Evolutionary conservation across 2,329 filamentous ascomycete genomes (phyloP).

Genomic region (Paracorniculantispora psalliotae): DNA sequence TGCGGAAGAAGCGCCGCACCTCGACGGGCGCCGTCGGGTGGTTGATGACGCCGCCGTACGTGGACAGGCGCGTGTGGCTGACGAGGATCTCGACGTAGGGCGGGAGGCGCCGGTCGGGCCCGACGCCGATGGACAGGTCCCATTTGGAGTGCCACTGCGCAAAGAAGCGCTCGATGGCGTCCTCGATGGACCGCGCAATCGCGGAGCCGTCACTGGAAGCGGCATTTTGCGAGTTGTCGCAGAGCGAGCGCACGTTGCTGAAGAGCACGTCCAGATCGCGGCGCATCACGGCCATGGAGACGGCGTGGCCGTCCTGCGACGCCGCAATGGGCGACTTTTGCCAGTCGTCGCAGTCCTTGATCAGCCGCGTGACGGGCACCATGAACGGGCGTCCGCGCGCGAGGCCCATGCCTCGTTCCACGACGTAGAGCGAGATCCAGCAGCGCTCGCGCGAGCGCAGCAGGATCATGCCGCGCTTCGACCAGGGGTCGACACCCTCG

Average conservation of each 20-base stretch:
- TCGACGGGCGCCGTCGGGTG: constrained; percentile 65
- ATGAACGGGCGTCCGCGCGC: constrained; percentile 65
- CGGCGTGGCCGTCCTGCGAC: constrained; percentile 63
- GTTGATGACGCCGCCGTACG: constrained; percentile 70
- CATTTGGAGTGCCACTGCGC: constrained; percentile 60
- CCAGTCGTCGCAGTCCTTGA: constrained; percentile 66
- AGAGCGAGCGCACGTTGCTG: constrained; percentile 51
- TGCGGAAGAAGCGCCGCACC: constrained; percentile 68
- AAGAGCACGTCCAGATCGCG: constrained; percentile 60
- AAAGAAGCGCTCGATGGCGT: constrained; percentile 61
- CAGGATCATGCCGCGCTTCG: constrained; percentile 55
- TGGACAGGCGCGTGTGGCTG: constrained; percentile 68
- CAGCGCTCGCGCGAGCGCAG: constrained; percentile 61
- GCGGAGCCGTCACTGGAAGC: constrained; percentile 46
- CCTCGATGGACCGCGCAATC: constrained; percentile 52
- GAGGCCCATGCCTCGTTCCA: constrained; percentile 66
- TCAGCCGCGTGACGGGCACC: constrained; percentile 59
- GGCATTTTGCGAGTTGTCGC: constrained; percentile 49
- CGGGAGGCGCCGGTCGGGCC: constrained; percentile 52
- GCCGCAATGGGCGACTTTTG: constrained; percentile 60
- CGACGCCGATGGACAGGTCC: constrained; percentile 51
- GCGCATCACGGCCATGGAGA: constrained; percentile 65
- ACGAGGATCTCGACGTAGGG: constrained; percentile 73
- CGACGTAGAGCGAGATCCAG: constrained; percentile 67
- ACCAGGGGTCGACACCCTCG: constrained; percentile 54